phyloP scores from a whole-genome alignment of 495 filamentous ascomycete species.

The Choiromyces venosus region DNA sequence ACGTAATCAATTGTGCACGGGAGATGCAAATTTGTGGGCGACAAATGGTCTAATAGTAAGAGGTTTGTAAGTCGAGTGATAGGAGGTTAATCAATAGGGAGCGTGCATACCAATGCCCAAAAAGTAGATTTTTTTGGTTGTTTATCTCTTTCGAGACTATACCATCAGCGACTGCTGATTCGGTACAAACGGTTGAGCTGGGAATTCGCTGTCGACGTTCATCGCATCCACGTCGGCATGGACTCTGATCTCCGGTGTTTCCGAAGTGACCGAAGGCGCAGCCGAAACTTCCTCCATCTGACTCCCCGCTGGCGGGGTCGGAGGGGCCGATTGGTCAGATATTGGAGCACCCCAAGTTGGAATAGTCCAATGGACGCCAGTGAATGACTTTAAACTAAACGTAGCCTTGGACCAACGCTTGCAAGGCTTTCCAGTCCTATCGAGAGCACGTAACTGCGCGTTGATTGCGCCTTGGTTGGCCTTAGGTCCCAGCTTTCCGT shows the following conservation, averaged over 20 bases:
- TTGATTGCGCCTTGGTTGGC: slow-evolving; percentile 98
- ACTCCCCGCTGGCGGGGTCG: slow-evolving; percentile 23
- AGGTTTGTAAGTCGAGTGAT: neutral
- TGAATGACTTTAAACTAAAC: slow-evolving; percentile 85
- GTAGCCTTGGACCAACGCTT: slow-evolving; percentile 82
- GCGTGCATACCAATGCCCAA: neutral
- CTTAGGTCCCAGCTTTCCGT: slow-evolving; percentile 83
- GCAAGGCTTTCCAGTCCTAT: slow-evolving; percentile 82
- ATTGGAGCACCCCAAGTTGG: slow-evolving; percentile 72
- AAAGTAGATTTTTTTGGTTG: neutral
- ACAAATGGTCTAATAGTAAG: neutral
- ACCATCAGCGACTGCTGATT: slow-evolving; percentile 1
- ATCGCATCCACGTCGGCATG: slow-evolving; percentile 32
- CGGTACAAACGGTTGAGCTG: neutral
- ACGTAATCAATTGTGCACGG: neutral
- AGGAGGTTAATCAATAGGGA: neutral
- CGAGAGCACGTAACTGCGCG: slow-evolving; percentile 85
- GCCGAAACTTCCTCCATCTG: slow-evolving; percentile 30
- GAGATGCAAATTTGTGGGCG: neutral
- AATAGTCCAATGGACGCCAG: slow-evolving; percentile 77
- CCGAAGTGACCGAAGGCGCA: slow-evolving; percentile 36
- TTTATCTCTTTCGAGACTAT: neutral
- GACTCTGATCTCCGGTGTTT: slow-evolving; percentile 36
- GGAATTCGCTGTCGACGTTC: slow-evolving; percentile 20
- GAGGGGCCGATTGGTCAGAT: slow-evolving; percentile 28